Conservation (phyloP, 345 rosid species). For the Kandelia obovata region DNA sequence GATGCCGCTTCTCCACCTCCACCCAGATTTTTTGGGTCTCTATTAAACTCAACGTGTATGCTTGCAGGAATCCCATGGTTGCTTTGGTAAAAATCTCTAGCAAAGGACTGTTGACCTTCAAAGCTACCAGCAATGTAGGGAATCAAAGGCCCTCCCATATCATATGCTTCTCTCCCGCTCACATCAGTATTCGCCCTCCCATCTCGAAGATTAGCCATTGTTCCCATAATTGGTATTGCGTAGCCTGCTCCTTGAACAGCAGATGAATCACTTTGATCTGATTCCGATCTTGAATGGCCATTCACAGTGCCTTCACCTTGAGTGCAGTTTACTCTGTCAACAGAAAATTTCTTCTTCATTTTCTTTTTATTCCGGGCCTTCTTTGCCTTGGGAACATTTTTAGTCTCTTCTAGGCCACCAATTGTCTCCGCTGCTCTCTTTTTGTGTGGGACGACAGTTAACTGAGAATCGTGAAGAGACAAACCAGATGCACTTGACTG, state of each 20-base stretch:
- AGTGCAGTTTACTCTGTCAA: conserved; percentile 10
- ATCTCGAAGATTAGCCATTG: conserved; percentile 7
- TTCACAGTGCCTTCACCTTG: conserved; percentile 11
- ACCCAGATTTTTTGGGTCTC: background rate
- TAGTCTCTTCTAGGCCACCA: conserved; percentile 32
- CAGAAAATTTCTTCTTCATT: conserved; percentile 27
- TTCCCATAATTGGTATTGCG: conserved; percentile 3
- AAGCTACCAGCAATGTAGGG: background rate
- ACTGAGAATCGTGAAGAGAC: conserved; percentile 34
- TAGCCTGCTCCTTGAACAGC: conserved; percentile 5
- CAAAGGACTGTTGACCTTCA: background rate
- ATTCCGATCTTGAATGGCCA: conserved; percentile 15
- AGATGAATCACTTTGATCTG: conserved; percentile 19
- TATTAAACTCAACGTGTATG: background rate
- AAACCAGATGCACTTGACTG: conserved; percentile 34
- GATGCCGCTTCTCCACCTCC: background rate
- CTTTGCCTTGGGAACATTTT: conserved; percentile 50
- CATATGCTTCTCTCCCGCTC: too few relatives aligned
- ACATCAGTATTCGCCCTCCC: background rate
- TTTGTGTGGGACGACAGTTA: conserved; percentile 70
- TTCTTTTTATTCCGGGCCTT: conserved; percentile 59
- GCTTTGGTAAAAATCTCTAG: background rate
- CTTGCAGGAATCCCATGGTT: background rate
- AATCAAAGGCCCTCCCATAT: too few relatives aligned
- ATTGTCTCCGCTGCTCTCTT: conserved; percentile 49